Evolutionary conservation across 23 red algal species (phyloP).

Genomic region (Chondrus crispus): DNA sequence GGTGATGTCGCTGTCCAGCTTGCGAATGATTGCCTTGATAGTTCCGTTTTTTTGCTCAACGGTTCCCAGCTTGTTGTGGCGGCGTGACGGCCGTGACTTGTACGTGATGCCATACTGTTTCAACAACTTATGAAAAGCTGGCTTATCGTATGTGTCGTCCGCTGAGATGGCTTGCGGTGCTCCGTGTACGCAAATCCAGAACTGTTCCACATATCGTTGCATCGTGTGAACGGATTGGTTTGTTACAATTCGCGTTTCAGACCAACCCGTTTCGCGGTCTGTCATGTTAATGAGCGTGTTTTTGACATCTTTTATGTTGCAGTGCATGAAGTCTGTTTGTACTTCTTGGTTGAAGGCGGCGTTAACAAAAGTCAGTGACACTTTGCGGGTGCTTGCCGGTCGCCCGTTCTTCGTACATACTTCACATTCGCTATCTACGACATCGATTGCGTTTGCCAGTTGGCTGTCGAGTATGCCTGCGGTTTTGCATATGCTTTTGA

Average conservation of each 20-base stretch:
- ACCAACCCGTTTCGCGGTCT: neutral
- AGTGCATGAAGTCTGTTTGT: neutral
- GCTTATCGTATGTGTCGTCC: neutral
- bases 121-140: neutral
- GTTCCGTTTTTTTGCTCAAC: neutral
- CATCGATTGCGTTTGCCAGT: neutral
- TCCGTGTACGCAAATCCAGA: neutral
- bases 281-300: neutral
- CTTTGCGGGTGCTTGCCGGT: neutral
- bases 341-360: neutral
- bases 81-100: neutral
- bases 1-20: neutral
- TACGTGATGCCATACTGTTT: neutral
- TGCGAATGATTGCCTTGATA: neutral
- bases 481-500: neutral
- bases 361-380: neutral
- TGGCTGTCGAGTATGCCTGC: neutral
- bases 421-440: neutral
- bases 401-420: neutral
- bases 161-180: neutral
- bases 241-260: neutral
- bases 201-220: neutral
- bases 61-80: neutral
- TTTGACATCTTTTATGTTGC: neutral
- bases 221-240: neutral